Evolutionary conservation across 352 stramenopile genomes (phyloP).

Genomic region (Pythium apleroticum): DNA sequence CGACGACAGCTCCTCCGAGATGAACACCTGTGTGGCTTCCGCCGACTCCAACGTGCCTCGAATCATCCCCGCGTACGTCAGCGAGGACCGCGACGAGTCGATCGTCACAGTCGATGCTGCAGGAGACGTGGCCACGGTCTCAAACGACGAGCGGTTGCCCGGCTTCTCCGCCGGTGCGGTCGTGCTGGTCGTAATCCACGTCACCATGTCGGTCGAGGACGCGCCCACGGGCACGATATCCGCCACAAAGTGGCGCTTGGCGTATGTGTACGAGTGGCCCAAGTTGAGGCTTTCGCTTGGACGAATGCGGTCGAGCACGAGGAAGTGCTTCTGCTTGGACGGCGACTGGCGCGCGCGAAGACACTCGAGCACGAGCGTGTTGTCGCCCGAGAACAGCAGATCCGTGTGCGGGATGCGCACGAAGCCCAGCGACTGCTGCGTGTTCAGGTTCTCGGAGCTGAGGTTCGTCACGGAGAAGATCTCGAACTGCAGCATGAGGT

Average conservation of each 20-base stretch:
- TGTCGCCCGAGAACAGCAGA: slow-evolving; percentile 73
- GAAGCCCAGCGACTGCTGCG: slow-evolving; percentile 72
- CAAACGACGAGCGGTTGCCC: slow-evolving; percentile 16
- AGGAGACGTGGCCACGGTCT: slow-evolving; percentile 15
- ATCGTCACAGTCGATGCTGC: neutral
- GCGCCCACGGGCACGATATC: slow-evolving; percentile 58
- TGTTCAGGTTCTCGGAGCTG: slow-evolving; percentile 47
- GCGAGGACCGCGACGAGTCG: slow-evolving; percentile 16
- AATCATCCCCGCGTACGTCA: slow-evolving; percentile 65
- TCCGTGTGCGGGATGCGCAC: slow-evolving; percentile 72
- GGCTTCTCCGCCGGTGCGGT: slow-evolving; percentile 11
- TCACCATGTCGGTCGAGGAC: slow-evolving; percentile 27
- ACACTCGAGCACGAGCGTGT: slow-evolving; percentile 72
- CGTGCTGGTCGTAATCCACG: slow-evolving; percentile 8
- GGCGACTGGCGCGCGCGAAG: slow-evolving; percentile 33
- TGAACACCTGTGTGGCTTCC: slow-evolving; percentile 67
- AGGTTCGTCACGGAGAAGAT: slow-evolving; percentile 67
- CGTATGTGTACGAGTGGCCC: slow-evolving; percentile 78
- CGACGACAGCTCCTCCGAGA: slow-evolving; percentile 79
- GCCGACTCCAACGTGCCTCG: slow-evolving; percentile 49
- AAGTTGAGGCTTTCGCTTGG: slow-evolving; percentile 64
- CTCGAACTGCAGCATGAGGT: slow-evolving; percentile 81
- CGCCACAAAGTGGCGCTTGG: slow-evolving; percentile 76
- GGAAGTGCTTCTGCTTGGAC: slow-evolving; percentile 63
- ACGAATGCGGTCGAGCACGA: slow-evolving; percentile 75